Conservation (phyloP, 2,329 filamentous ascomycete genomes). For the Fusarium miscanthi region DNA sequence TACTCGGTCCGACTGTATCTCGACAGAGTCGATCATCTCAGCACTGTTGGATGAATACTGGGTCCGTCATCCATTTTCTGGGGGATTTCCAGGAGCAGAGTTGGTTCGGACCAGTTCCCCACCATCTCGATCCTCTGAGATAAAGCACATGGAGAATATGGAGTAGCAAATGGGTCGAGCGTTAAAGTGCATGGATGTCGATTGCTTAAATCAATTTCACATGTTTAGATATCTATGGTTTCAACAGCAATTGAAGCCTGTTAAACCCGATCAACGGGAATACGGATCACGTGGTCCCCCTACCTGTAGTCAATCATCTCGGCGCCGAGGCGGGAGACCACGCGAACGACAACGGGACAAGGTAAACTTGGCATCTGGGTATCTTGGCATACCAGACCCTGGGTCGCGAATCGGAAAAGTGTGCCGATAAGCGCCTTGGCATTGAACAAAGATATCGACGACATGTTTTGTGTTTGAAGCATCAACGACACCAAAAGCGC, state of each 20-base stretch:
- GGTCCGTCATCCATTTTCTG: constrained; percentile 17
- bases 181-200: not conserved
- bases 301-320: not conserved
- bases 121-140: constrained; percentile 24
- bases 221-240: not conserved
- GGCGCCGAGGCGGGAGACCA: constrained; percentile 24
- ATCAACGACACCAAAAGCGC: not conserved
- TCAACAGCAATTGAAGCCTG: not conserved
- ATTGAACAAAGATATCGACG: constrained; percentile 26
- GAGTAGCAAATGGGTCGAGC: constrained; percentile 28
- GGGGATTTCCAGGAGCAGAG: constrained; percentile 14
- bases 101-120: constrained; percentile 25
- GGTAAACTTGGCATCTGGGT: constrained; percentile 27
- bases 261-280: not conserved
- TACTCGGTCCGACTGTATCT: constrained; percentile 11
- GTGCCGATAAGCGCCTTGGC: constrained; percentile 46
- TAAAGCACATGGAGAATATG: constrained; percentile 25
- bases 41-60: constrained; percentile 23
- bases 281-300: constrained; percentile 24
- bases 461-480: constrained; percentile 10
- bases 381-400: constrained; percentile 40
- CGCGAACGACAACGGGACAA: constrained; percentile 34
- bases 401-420: constrained; percentile 40
- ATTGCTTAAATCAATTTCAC: not conserved
- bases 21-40: not conserved